These are phyloP conservation scores for Blastobotrys niveus DNA, from an alignment of 1,139 yeast genomes.

Conservation along the genomic window DNA sequence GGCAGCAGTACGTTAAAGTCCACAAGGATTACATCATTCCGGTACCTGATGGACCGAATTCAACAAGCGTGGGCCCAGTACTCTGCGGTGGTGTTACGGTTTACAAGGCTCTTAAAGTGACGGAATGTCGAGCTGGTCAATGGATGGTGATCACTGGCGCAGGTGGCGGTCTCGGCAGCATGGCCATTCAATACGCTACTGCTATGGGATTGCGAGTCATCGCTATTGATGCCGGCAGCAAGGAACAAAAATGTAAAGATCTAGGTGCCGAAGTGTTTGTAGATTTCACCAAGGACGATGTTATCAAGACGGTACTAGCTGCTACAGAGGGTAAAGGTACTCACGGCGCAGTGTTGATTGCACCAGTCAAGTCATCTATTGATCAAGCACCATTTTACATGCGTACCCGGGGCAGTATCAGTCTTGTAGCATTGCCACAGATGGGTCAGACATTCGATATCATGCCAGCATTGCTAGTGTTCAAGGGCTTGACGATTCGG, in stretches of 20 bases:
- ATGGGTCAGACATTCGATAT: conserved; percentile 45
- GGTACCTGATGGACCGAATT: conserved; percentile 59
- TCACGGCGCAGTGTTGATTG: conserved; percentile 66
- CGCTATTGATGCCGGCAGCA: conserved; percentile 68
- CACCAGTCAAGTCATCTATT: conserved; percentile 64
- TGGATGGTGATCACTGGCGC: conserved; percentile 76
- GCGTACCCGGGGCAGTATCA: conserved; percentile 63
- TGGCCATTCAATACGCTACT: conserved; percentile 67
- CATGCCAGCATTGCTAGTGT: conserved; percentile 52
- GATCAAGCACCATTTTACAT: conserved; percentile 57
- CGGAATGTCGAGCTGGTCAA: conserved; percentile 56
- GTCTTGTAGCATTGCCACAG: conserved; percentile 68
- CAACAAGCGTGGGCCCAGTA: conserved; percentile 65
- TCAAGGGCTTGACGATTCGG: conserved; percentile 50
- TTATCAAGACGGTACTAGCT: conserved; percentile 43
- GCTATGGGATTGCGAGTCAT: conserved; percentile 69
- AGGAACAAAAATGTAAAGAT: conserved; percentile 46
- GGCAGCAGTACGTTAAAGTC: conserved; percentile 72
- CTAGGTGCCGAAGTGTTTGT: conserved; percentile 64
- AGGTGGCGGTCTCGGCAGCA: conserved; percentile 71
- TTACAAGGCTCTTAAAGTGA: conserved; percentile 66
- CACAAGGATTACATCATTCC: conserved; percentile 73
- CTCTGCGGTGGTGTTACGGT: conserved; percentile 74
- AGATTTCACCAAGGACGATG: conserved; percentile 44
- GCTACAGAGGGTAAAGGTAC: conserved; percentile 60